Percentiles rank a stretch among this genome's conserved stretches.
Evolutionary conservation across 2,329 filamentous ascomycete species (phyloP).

Genomic region (Clarireedia monteithiana): DNA sequence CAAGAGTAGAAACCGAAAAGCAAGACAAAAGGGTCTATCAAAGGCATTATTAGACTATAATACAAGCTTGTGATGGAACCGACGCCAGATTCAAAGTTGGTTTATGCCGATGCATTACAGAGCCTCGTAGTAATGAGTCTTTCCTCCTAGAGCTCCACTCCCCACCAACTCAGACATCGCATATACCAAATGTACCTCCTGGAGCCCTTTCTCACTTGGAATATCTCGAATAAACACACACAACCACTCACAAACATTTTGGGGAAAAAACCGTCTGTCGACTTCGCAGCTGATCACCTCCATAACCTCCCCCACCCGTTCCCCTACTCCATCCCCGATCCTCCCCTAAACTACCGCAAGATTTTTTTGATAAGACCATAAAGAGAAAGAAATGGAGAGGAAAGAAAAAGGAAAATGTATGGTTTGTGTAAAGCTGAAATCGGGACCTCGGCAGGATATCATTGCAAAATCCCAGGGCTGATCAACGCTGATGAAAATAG

Average conservation of each 20-base stretch:
- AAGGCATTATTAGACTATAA: constrained; percentile 10
- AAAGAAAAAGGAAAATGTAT: constrained; percentile 17
- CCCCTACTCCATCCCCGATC: constrained; percentile 5
- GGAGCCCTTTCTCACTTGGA: constrained; percentile 20
- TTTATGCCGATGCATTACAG: constrained; percentile 8
- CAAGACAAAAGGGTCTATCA: constrained; percentile 3
- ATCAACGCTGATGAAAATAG: constrained; percentile 27
- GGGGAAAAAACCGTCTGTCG: constrained; percentile 13
- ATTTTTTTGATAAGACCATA: constrained; percentile 23
- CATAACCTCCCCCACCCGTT: constrained; percentile 9
- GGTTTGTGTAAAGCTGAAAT: constrained; percentile 19
- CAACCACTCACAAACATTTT: constrained; percentile 12
- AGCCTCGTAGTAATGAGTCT: constrained; percentile 4
- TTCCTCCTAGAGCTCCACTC: constrained; percentile 9
- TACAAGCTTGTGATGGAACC: constrained; percentile 8
- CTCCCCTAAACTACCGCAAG: constrained; percentile 17
- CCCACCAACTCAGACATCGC: constrained; percentile 14
- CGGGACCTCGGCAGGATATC: constrained; percentile 30
- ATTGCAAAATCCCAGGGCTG: constrained; percentile 28
- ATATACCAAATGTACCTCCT: constrained; percentile 16
- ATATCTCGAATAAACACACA: constrained; percentile 1
- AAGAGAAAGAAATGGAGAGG: constrained; percentile 17
- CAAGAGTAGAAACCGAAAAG: background rate
- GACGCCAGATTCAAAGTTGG: constrained; percentile 9
- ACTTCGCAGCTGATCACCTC: constrained; percentile 16